Conservation (phyloP, 192 early-diverging fungal genomes). For the Pilaira anomala region DNA sequence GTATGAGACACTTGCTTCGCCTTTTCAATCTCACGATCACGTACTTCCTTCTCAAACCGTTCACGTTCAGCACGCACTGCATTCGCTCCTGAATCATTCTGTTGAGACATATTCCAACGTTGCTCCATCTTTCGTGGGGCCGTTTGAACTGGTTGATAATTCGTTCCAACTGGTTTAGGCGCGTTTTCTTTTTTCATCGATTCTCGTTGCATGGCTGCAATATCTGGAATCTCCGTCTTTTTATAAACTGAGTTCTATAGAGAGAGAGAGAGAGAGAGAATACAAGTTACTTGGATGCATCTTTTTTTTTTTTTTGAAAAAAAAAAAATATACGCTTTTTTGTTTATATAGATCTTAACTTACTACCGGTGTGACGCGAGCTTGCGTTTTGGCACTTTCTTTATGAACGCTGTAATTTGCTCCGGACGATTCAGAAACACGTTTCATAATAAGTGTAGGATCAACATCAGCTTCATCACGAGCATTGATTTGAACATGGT, state of each 20-base stretch:
- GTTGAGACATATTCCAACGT: constrained; percentile 23
- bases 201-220: constrained; percentile 48
- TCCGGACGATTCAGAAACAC: constrained; percentile 78
- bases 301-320: constrained; percentile 2
- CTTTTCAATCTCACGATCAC: constrained; percentile 27
- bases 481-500: constrained; percentile 86
- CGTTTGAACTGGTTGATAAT: constrained; percentile 39
- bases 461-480: constrained; percentile 79
- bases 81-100: constrained; percentile 19
- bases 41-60: constrained; percentile 25
- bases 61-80: constrained; percentile 33
- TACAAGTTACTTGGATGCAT: background rate
- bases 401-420: constrained; percentile 87
- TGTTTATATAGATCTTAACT: constrained; percentile 7
- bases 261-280: background rate
- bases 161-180: constrained; percentile 35
- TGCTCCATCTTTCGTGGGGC: constrained; percentile 31
- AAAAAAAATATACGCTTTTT: no score
- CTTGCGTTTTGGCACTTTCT: constrained; percentile 39
- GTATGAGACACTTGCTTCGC: background rate
- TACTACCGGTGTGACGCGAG: constrained; percentile 45
- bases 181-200: constrained; percentile 43
- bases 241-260: constrained; percentile 54
- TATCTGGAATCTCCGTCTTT: constrained; percentile 57
- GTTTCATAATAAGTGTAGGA: constrained; percentile 81